These are phyloP conservation scores for Conticribra guillardii DNA, from an alignment of 108 stramenopile genomes.

Conservation along the genomic window DNA sequence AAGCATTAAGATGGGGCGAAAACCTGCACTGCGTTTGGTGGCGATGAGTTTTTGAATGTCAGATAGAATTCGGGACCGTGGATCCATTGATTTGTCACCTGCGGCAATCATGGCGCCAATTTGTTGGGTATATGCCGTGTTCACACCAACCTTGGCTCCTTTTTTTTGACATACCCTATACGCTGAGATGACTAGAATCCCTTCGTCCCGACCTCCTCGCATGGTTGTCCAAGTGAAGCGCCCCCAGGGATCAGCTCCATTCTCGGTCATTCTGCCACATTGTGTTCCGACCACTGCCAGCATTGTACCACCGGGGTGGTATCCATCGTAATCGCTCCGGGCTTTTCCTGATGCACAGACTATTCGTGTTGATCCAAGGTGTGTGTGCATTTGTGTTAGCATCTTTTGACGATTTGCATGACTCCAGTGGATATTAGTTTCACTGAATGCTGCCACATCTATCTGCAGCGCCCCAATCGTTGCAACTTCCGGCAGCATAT, in stretches of 20 bases:
- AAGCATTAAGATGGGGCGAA: not conserved
- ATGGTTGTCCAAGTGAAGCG: not conserved
- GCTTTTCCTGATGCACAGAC: not conserved
- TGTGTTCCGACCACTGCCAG: not conserved
- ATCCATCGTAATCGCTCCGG: not conserved
- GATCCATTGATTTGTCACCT: slow-evolving; percentile 3
- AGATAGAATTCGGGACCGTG: not conserved
- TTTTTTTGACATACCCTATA: slow-evolving; percentile 15
- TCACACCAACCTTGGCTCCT: too few relatives aligned
- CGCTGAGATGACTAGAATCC: not conserved
- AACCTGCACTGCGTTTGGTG: not conserved
- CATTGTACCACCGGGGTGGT: slow-evolving; percentile 12
- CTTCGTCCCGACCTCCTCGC: slow-evolving; percentile 3
- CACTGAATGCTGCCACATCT: slow-evolving; percentile 4
- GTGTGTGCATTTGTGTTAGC: not conserved
- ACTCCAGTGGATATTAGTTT: not conserved
- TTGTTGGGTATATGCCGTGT: too few relatives aligned
- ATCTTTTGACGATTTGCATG: not conserved
- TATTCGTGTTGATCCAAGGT: not conserved
- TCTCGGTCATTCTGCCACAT: not conserved
- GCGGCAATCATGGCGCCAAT: not conserved
- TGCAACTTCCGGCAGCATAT: slow-evolving; percentile 1
- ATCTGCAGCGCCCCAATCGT: slow-evolving; percentile 1
- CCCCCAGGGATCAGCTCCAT: slow-evolving; percentile 1
- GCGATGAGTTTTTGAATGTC: not conserved